Conservation (phyloP, 768 basidiomycete species). For the Suillus bovinus region DNA sequence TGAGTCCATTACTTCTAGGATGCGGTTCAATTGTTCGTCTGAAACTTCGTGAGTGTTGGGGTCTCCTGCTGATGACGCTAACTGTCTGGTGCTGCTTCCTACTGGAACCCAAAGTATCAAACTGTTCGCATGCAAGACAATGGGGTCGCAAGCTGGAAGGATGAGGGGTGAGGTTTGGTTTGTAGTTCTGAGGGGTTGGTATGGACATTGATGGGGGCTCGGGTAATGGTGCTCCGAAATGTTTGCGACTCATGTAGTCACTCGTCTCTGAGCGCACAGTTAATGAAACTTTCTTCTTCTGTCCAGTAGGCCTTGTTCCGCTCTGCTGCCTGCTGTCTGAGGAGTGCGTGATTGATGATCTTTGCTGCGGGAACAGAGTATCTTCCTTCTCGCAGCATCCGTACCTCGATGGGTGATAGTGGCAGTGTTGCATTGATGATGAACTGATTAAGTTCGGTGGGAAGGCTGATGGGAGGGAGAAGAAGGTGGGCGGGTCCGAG, state of each 20-base stretch:
- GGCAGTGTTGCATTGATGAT: not conserved
- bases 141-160: slow-evolving; percentile 10
- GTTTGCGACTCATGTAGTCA: no score
- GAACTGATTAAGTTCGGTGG: not conserved
- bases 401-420: not conserved
- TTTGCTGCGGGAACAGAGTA: slow-evolving; percentile 9
- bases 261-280: no score
- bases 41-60: not conserved
- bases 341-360: not conserved
- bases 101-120: not conserved
- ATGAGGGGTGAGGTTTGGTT: not conserved
- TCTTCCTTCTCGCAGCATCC: not conserved
- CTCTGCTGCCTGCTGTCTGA: not conserved
- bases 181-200: no score
- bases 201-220: no score
- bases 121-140: slow-evolving; percentile 8
- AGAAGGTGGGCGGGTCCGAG: not conserved
- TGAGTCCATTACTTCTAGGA: not conserved
- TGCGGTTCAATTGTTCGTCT: slow-evolving; percentile 1
- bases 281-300: no score
- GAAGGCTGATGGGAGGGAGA: slow-evolving; percentile 16
- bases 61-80: no score
- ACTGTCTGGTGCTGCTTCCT: not conserved
- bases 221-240: no score
- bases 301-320: no score